Evolutionary conservation across 2,329 filamentous ascomycete genomes (phyloP).

Genomic region (Fusarium tricinctum): DNA sequence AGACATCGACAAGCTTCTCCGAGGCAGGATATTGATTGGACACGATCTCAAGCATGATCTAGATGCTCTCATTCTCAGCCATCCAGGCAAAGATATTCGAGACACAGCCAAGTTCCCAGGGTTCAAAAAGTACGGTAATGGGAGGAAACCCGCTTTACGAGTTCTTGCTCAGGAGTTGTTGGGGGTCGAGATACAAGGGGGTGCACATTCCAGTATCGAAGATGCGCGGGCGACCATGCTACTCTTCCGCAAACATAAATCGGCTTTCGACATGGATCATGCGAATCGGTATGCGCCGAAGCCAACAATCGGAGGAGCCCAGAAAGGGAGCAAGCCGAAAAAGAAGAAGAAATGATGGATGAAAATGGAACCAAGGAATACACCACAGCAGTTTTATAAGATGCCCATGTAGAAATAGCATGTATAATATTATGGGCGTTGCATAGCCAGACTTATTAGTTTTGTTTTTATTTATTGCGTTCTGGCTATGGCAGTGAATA

Average conservation of each 20-base stretch:
- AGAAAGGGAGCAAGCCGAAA: conserved; percentile 59
- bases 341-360: conserved; percentile 56
- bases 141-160: conserved; percentile 77
- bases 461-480: no score
- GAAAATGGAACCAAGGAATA: background rate
- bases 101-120: conserved; percentile 85
- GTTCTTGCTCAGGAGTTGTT: conserved; percentile 70
- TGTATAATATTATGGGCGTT: background rate
- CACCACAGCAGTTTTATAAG: conserved; percentile 19
- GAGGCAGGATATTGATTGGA: conserved; percentile 81
- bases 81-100: conserved; percentile 82
- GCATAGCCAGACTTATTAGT: background rate
- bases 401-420: conserved; percentile 41
- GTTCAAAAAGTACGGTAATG: conserved; percentile 78
- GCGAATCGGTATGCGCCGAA: conserved; percentile 72
- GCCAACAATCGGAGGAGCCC: conserved; percentile 31
- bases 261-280: conserved; percentile 86
- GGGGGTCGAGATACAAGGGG: conserved; percentile 73
- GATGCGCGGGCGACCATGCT: conserved; percentile 94
- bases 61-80: conserved; percentile 80
- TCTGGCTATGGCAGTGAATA: no score
- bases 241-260: conserved; percentile 85
- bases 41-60: conserved; percentile 88
- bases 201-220: conserved; percentile 75
- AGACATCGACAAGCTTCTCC: conserved; percentile 77